These are phyloP conservation scores for Serpula lacrymans DNA, from an alignment of 768 basidiomycete species.

Conservation along the genomic window DNA sequence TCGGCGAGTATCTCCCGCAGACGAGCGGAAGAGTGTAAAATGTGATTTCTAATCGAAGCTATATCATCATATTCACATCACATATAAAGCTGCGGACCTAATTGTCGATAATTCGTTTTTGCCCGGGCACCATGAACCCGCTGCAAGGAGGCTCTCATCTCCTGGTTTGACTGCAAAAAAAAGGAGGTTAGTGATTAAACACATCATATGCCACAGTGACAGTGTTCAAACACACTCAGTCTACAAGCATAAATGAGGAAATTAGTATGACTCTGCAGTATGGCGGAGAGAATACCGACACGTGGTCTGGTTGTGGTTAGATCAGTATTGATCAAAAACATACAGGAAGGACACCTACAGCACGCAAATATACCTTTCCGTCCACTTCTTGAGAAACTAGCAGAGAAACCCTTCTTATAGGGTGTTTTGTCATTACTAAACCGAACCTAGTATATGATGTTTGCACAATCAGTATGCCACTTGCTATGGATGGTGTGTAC, in stretches of 20 bases:
- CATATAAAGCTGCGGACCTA: slow-evolving; percentile 38
- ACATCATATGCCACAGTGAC: not conserved
- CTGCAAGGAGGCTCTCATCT: slow-evolving; percentile 69
- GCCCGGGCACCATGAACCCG: slow-evolving; percentile 75
- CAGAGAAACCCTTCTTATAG: slow-evolving; percentile 81
- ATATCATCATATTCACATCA: not conserved
- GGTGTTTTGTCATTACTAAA: slow-evolving; percentile 96
- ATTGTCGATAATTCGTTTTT: slow-evolving; percentile 78
- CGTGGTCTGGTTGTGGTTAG: slow-evolving; percentile 18
- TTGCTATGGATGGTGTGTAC: slow-evolving; percentile 31
- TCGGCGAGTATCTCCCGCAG: slow-evolving; percentile 66
- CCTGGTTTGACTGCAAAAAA: slow-evolving; percentile 55
- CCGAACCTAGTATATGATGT: slow-evolving; percentile 75
- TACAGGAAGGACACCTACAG: slow-evolving; percentile 48
- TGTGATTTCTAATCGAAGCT: slow-evolving; percentile 46
- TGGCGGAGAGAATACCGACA: slow-evolving; percentile 8
- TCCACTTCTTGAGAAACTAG: slow-evolving; percentile 85
- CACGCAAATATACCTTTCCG: slow-evolving; percentile 86
- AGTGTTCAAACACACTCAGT: slow-evolving; percentile 14
- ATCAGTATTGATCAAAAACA: slow-evolving; percentile 3
- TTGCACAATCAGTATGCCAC: too few species aligned
- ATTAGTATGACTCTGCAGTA: not conserved
- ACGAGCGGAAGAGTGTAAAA: slow-evolving; percentile 55
- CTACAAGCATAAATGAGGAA: slow-evolving; percentile 8
- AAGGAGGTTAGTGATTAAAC: not conserved